Evolutionary conservation across 1,284 basidiomycete genomes (phyloP), one percentile per base, ranked within the genome.

Genomic region (Cutaneotrichosporon mucoides): DNA sequence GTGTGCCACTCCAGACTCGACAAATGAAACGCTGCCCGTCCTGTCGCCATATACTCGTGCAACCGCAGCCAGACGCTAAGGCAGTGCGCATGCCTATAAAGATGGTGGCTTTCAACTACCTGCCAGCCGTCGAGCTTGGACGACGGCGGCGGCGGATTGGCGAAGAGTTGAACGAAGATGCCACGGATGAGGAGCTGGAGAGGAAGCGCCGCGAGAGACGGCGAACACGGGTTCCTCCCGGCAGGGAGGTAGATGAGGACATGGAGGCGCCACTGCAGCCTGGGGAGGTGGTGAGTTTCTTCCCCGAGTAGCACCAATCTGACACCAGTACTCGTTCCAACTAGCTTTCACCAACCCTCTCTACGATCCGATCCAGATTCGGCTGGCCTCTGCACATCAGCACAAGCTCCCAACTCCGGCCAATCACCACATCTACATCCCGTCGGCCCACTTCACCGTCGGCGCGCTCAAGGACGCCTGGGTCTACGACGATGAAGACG

Each of bases 21-120:
- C 85, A 89, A 53, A 92, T 92, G 3, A 98, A 98, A 78, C 89
- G 96, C 5, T 99, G 96, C 79, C 66, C 73, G 4, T 84, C 84
- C 2, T 99, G 96, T 75, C 87, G 90, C 12, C 95, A 98, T 78
- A 95, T 98, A 67, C 84, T 99, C 61, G 95, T 98, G 79, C 96
- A 97, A 72, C 96, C 96, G 1, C 96, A 97, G 72, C 96, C 96
- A 1, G 96, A 99, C 75, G 89, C 93, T 70, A 99, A 98, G 76
- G 91, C 90, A 5, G 88, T 90, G 38, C 85, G 90, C 6, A 97
- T 89, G 84, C 98, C 98, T 79, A 98, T 99, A 79, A 97, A 96
- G 76, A 86, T 97, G 50, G 89, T 95, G 49, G 96, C 95, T 0
- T 84, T 88, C 34, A 94, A 90, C 76, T 98, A 97, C 76, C 82